Conservation (phyloP, 257 asterid species). For the Marsdenia floribunda region DNA sequence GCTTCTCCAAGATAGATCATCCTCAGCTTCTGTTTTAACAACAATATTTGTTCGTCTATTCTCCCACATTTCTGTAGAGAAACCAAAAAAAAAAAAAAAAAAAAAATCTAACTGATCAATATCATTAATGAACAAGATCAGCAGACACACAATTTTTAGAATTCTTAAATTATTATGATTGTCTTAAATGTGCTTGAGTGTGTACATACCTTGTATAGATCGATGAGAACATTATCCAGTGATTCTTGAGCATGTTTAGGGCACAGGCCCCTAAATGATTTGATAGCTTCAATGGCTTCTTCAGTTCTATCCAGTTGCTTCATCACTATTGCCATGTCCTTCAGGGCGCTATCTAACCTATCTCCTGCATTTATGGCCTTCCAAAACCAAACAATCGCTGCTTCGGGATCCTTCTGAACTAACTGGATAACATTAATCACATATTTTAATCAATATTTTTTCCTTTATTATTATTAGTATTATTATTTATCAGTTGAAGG, state of each 20-base stretch:
- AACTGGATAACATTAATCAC: slow-evolving; percentile 27
- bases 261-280: slow-evolving; percentile 54
- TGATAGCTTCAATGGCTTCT: slow-evolving; percentile 72
- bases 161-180: no score
- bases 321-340: slow-evolving; percentile 87
- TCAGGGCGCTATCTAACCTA: slow-evolving; percentile 72
- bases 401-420: slow-evolving; percentile 61
- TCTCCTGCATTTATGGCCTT: slow-evolving; percentile 72
- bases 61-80: slow-evolving; percentile 68
- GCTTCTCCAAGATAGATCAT: slow-evolving; percentile 66
- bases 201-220: slow-evolving; percentile 47
- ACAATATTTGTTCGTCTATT: slow-evolving; percentile 65
- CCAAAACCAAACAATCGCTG: slow-evolving; percentile 69
- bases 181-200: no score
- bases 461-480: no score
- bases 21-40: slow-evolving; percentile 75
- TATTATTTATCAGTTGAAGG: no score
- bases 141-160: no score
- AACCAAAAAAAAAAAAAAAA: background rate
- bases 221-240: slow-evolving; percentile 71
- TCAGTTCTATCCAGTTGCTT: slow-evolving; percentile 62
- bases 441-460: no score
- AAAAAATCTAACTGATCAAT: no score
- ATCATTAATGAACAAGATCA: no score
- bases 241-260: slow-evolving; percentile 63